Percentiles rank a stretch among this genome's conserved stretches.
Conservation (phyloP, 1,139 yeast genomes). For the Yamadazyma friedrichii region DNA sequence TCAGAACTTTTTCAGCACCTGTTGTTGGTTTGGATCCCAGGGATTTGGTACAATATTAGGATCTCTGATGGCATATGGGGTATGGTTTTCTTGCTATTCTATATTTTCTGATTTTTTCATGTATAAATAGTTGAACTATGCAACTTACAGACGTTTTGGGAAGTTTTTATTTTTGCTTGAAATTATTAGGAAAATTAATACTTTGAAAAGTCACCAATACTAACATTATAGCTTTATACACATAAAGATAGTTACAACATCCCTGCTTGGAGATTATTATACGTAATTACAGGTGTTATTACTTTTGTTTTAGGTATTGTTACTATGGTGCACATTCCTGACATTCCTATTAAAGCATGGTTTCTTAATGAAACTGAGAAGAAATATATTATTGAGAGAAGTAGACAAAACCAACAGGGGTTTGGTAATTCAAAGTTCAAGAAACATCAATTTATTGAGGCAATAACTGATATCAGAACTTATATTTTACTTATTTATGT, state of each 20-base stretch:
- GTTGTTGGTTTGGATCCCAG: conserved; percentile 14
- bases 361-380: conserved; percentile 38
- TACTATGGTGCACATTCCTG: conserved; percentile 22
- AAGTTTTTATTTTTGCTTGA: too few species aligned
- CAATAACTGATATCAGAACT: conserved; percentile 41
- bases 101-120: too few species aligned
- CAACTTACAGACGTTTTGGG: too few species aligned
- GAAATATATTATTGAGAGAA: conserved; percentile 25
- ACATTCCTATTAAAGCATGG: conserved; percentile 27
- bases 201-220: too few species aligned
- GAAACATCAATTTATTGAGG: conserved; percentile 50
- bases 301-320: conserved; percentile 23
- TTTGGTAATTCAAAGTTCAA: conserved; percentile 55
- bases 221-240: too few species aligned
- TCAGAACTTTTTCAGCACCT: conserved; percentile 18
- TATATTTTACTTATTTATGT: conserved; percentile 35
- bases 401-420: conserved; percentile 40
- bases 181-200: too few species aligned
- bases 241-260: conserved; percentile 16
- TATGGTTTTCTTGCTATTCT: too few species aligned
- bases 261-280: conserved; percentile 27
- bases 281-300: conserved; percentile 23
- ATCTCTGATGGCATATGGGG: conserved; percentile 20
- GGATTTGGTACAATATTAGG: conserved; percentile 12
- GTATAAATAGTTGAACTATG: too few species aligned